Evolutionary conservation across 164 flowering plant species (phyloP).

Genomic region (Echeveria elegans): DNA sequence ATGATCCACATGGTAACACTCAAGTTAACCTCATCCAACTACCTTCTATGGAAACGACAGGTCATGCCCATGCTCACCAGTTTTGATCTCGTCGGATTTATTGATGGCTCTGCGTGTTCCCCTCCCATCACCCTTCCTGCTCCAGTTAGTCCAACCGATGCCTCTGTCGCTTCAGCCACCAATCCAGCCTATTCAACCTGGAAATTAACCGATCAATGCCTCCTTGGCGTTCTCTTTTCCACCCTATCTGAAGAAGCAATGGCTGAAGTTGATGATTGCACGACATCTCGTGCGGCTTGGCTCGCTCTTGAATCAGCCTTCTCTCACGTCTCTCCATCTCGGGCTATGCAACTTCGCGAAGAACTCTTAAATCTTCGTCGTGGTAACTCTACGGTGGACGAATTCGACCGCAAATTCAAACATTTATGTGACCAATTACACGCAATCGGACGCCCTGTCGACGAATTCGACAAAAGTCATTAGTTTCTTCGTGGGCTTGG

Average conservation of each 20-base stretch:
- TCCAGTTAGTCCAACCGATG: not conserved
- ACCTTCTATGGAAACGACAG: not conserved
- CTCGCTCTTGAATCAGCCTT: not conserved
- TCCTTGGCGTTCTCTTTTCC: too few relatives aligned
- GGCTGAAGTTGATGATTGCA: not conserved
- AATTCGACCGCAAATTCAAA: not conserved
- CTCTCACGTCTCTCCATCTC: not conserved
- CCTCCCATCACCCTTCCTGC: not conserved
- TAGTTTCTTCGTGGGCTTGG: not conserved
- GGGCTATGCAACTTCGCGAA: not conserved
- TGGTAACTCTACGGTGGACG: not conserved
- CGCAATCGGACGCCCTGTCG: not conserved
- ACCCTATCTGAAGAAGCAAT: not conserved
- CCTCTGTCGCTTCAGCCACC: not conserved
- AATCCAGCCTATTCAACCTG: not conserved
- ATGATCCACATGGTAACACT: too few relatives aligned
- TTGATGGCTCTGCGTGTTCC: not conserved
- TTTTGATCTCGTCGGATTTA: not conserved
- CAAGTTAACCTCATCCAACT: not conserved
- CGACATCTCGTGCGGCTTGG: not conserved
- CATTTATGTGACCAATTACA: too few relatives aligned
- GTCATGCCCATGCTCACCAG: not conserved
- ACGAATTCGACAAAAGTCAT: not conserved
- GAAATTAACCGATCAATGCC: not conserved
- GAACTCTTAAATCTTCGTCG: not conserved